phyloP scores from a whole-genome alignment of 352 stramenopile species.

The Thalassiosira mediterranea region DNA sequence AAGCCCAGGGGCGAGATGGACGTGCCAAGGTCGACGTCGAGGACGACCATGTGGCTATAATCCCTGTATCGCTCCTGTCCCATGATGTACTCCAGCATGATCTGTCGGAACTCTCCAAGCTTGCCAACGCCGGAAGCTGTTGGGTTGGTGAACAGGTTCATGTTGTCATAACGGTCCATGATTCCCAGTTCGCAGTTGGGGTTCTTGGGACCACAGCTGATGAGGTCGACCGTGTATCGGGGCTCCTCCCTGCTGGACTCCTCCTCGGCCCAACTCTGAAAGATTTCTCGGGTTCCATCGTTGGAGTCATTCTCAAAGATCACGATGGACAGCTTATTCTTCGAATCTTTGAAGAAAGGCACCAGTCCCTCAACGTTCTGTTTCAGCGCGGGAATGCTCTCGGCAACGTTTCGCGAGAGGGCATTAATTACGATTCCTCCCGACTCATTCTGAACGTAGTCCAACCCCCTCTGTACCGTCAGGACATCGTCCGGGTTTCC shows the following conservation, averaged over 20 bases:
- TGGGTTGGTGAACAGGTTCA: slow-evolving; percentile 40
- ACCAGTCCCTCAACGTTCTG: slow-evolving; percentile 54
- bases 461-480: slow-evolving; percentile 44
- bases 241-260: slow-evolving; percentile 1
- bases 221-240: slow-evolving; percentile 52
- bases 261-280: slow-evolving; percentile 47
- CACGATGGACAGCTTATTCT: slow-evolving; percentile 49
- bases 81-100: slow-evolving; percentile 54
- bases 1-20: slow-evolving; percentile 50
- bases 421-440: slow-evolving; percentile 59
- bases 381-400: slow-evolving; percentile 38
- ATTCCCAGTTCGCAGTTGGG: slow-evolving; percentile 54
- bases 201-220: slow-evolving; percentile 46
- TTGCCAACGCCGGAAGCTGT: slow-evolving; percentile 49
- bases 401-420: slow-evolving; percentile 47
- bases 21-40: slow-evolving; percentile 56
- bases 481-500: slow-evolving; percentile 50
- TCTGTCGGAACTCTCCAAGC: slow-evolving; percentile 58
- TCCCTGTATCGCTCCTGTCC: slow-evolving; percentile 45
- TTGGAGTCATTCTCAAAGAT: slow-evolving; percentile 67
- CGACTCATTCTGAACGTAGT: slow-evolving; percentile 45
- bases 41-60: slow-evolving; percentile 63
- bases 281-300: slow-evolving; percentile 45
- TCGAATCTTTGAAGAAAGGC: slow-evolving; percentile 41
- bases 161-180: slow-evolving; percentile 57